Conservation (phyloP, 148 eudicot species). For the Silene uniflora region DNA sequence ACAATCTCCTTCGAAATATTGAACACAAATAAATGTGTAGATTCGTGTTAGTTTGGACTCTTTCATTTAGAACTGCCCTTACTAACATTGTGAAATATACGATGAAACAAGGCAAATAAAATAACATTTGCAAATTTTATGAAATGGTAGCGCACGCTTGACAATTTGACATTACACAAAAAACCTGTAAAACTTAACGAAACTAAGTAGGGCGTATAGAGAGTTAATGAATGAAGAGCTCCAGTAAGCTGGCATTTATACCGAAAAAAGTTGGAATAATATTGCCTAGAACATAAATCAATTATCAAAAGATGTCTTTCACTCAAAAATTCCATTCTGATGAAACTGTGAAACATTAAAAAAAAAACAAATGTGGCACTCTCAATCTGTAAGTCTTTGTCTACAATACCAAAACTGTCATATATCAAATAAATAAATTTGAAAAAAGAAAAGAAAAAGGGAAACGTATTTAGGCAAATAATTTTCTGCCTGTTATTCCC, state of each 20-base stretch:
- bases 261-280: not conserved
- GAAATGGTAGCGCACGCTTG: too few species aligned
- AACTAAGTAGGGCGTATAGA: not conserved
- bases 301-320: not conserved
- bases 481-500: constrained; percentile 42
- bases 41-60: too few species aligned
- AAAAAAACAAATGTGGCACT: constrained; percentile 19
- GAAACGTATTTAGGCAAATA: constrained; percentile 25
- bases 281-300: not conserved
- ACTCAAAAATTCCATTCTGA: constrained; percentile 18
- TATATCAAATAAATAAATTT: constrained; percentile 8
- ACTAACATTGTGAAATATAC: too few species aligned
- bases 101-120: too few species aligned
- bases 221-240: not conserved
- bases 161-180: too few species aligned
- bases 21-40: too few species aligned
- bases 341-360: constrained; percentile 17
- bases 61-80: too few species aligned
- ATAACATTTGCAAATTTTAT: too few species aligned
- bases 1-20: too few species aligned
- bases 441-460: not conserved
- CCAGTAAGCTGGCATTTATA: not conserved
- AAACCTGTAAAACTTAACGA: too few species aligned
- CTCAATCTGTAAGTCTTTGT: constrained; percentile 25
- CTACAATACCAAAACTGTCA: constrained; percentile 31